Base-by-base conservation (phyloP, 2,329 filamentous ascomycete species). In the Talaromyces sp. region DNA sequence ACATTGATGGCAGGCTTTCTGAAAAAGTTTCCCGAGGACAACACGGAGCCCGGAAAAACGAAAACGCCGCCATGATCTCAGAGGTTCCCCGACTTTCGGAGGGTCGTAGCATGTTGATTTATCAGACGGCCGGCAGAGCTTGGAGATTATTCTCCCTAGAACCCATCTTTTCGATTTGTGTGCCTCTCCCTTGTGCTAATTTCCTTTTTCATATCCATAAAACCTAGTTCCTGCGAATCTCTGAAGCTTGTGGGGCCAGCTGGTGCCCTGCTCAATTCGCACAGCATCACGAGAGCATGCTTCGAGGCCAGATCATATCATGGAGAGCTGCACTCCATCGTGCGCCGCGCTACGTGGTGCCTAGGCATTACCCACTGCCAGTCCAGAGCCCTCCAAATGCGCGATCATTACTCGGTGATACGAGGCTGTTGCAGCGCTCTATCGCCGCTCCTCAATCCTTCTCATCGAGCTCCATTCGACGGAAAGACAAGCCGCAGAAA, bases 221-320 rank as follows among this genome's bases (percentile, higher is more conserved):
- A 64, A 63, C 66, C 50, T 64, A 58, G 35, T 60, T 59, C 26
- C 49, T 61, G 31, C 55, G 53, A 49, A 43, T 57, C 46, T 56
- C 29, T 54, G 38, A 27, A 56, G 57, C 24, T 55, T 50, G 57
- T 63, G 38, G 54, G 60, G 64, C 63, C 61, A 51, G 53, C 56
- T 63, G 59, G 60, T 58, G 53, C 60, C 29, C 57, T 60, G 43
- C 41, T 56, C 52, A 49, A 51, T 62, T 56, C 57, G 54, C 55
- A 57, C 17, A 57, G 51, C 58, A 66, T 63, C 69, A 58, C 66
- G n/a, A 63, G 70, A 82, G 77, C 74, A 89, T 88, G 86, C 80
- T 86, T 73, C 84, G 85, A 78, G 81, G 84, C 70, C 84, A 85
- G 75, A 83, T 82, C 66, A 75, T 87, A 70, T 83, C 85, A 77